Evolutionary conservation across 495 filamentous ascomycete genomes (phyloP), one percentile per base, ranked within the genome.

Genomic region (Apiosordaria backusii): DNA sequence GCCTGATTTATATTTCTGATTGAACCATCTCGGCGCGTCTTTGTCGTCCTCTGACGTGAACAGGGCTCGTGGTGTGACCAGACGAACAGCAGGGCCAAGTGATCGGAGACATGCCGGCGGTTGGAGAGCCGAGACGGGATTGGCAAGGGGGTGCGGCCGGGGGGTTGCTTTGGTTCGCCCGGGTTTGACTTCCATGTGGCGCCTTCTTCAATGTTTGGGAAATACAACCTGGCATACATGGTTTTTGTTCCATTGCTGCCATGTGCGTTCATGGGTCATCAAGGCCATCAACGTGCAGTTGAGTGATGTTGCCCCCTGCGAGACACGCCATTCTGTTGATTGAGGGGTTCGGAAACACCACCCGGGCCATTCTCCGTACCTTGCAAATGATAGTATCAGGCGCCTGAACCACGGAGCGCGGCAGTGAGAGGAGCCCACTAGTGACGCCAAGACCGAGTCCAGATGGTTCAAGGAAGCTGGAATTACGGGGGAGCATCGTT

Each of bases 81-180:
- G 29, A 21, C 35, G 9, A 45, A 9, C 35, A 45, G 35, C 35
- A 45, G 35, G n/a, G 35, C 67, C 67, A 68, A 50, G 67, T 65
- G 69, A 60, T 55, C 61, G 67, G 70, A 66, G 66, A 50, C 59
- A 19, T 66, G 67, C 55, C 64, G 66, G 68, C 58, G 66, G 68
- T 70, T 60, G 61, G 64, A 64, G 45, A 62, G 24, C 67, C 68
- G 63, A 65, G 62, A 61, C 26, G 50, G 68, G 66, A n/a, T 53
- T 23, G 62, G 50, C 70, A 52, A 65, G 70, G 68, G 68, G 23
- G 67, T 35, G 63, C 23, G 54, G 10, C 45, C 55, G 60, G 57
- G 60, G 35, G 15, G 50, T 27, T 26, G 35, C 16, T 58, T 58
- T 40, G 64, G 45, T 45, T 64, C 24, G 50, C 23, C 65, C 62